Evolutionary conservation across 805 yeast genomes (phyloP).

Genomic region (Saturnispora ahearnii): DNA sequence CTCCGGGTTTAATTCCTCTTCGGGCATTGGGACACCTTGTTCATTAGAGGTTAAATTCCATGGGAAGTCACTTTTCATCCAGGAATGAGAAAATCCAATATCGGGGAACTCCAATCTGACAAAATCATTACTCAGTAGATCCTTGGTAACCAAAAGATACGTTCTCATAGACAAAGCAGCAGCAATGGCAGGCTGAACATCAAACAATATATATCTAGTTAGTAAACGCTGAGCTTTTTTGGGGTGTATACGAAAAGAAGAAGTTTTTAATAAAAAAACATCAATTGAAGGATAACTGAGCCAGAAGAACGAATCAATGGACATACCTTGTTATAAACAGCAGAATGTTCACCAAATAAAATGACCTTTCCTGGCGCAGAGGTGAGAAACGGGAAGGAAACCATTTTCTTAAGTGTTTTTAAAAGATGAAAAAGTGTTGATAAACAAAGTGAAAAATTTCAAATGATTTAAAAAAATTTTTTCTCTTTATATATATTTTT

Average conservation of each 20-base stretch:
- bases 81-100: constrained; percentile 53
- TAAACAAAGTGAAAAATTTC: not conserved
- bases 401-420: constrained; percentile 7
- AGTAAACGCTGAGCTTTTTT: not conserved
- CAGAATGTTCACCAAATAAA: constrained; percentile 94
- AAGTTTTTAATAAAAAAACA: not conserved
- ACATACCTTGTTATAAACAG: constrained; percentile 67
- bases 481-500: not conserved
- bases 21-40: constrained; percentile 27
- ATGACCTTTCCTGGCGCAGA: constrained; percentile 97
- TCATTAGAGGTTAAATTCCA: constrained; percentile 35
- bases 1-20: constrained; percentile 53
- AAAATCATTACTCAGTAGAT: constrained; percentile 25
- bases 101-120: constrained; percentile 77
- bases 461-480: not conserved
- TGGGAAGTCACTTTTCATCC: constrained; percentile 58
- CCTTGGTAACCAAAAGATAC: constrained; percentile 56
- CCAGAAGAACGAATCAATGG: not conserved
- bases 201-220: not conserved
- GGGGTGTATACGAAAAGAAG: not conserved
- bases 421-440: not conserved
- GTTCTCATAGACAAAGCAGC: constrained; percentile 87
- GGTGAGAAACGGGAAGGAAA: constrained; percentile 50
- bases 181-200: constrained; percentile 75
- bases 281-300: not conserved